Base-by-base conservation (phyloP, 441 rosid species). In the Mallotus japonicus region DNA sequence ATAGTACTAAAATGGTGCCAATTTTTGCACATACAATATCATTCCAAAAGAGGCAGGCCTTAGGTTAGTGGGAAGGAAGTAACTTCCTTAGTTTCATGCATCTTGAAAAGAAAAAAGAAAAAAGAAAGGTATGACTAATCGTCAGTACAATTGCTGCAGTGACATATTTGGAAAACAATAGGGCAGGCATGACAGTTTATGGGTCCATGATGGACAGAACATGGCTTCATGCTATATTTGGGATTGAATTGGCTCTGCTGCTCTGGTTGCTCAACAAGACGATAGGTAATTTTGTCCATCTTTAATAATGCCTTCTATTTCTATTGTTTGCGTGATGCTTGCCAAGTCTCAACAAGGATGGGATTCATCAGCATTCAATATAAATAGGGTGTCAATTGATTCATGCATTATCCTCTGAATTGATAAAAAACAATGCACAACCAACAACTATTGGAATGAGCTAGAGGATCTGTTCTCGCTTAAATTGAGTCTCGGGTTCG, bases 181-280 rank as follows among this genome's bases (percentile, higher is more conserved):
- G 71, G 76, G 96, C 96, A 17, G 97, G 98, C 72, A 93, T 93
- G 80, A 93, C 97, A 12, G 90, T 89, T 53, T 93, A 74, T 4
- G 98, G 97, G 55, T 92, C 89, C 82, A 87, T 85, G 79, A 85
- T 93, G 71, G 97, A 90, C 74, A 88, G 97, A 85, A 75, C 95
- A 67, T 89, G 93, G 88, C 82, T 93, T 56, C 97, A 93, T 74
- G 83, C 96, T 40, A 85, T 93, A 66, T 92, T 90, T 65, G 98
- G 88, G 8, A 77, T 92, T 72, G 91, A 93, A 70, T 83, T 92
- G 47, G 93, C 95, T 76, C 88, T 93, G 24, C 82, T 89, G 24
- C 92, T 93, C 53, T 93, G 96, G 98, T 70, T 93, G 82, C 96
- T 93, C 77, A 93, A 92, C 84, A 92, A 92, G 86, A 90, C 95